Conservation (phyloP, 805 yeast genomes). For the Teunomyces aglyptinius region DNA sequence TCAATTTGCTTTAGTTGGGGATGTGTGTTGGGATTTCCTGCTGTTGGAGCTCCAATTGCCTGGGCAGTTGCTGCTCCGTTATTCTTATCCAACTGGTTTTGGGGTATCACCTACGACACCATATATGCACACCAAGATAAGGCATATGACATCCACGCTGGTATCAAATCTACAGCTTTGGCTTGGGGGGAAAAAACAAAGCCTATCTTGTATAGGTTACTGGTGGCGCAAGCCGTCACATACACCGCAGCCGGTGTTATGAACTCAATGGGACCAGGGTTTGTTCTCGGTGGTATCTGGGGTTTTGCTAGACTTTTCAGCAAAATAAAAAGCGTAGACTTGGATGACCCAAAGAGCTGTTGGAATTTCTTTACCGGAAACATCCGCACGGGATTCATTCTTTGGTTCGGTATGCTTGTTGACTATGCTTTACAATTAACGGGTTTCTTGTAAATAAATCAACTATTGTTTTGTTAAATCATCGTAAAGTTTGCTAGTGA, state of each 20-base stretch:
- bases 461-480: conserved; percentile 15
- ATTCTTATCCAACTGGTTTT: conserved; percentile 70
- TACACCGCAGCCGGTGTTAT: conserved; percentile 67
- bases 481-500: conserved; percentile 17
- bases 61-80: conserved; percentile 75
- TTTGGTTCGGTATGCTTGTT: conserved; percentile 62
- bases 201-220: conserved; percentile 60
- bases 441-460: conserved; percentile 38
- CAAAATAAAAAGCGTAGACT: conserved; percentile 72
- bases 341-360: conserved; percentile 78
- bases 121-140: conserved; percentile 98
- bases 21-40: conserved; percentile 90
- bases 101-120: conserved; percentile 97
- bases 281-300: conserved; percentile 58
- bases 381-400: conserved; percentile 69
- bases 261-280: conserved; percentile 86
- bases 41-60: conserved; percentile 80
- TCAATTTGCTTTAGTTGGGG: conserved; percentile 93
- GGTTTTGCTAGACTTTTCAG: conserved; percentile 67
- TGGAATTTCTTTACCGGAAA: conserved; percentile 79
- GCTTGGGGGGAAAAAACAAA: conserved; percentile 88
- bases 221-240: conserved; percentile 64
- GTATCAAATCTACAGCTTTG: conserved; percentile 92
- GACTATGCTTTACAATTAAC: conserved; percentile 57
- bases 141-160: conserved; percentile 80